Evolutionary conservation across 331 rosid genomes (phyloP), one percentile per base, ranked within the genome.

Genomic region (Dryas integrifolia): DNA sequence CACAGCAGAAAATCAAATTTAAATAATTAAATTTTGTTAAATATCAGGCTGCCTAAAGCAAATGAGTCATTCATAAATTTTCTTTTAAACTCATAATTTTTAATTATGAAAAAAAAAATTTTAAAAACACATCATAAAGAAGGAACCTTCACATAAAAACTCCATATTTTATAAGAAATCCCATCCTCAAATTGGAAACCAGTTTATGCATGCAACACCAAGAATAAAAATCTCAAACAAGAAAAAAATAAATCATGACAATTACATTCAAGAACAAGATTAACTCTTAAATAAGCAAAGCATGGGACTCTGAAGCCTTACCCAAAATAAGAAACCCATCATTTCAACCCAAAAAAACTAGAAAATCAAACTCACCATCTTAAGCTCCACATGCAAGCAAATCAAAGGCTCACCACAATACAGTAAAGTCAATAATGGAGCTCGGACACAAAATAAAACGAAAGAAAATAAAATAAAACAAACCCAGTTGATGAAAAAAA

Each of bases 321-420:
- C 74, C 38, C 75, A 75, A 68, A 48, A 63, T 58, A 80, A 72
- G 76, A 77, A 83, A 76, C 57, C 57, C 64, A 66, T 57, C 61
- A 73, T 62, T 35, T 26, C 5, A 58, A 48, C 14, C 40, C 73
- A 49, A 7, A 60, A 70, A 70, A n/a, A 50, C 53, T 56, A 45
- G 24, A 58, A 72, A 60, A 49, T 4, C 47, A 82, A 16, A 38
- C 26, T 62, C 72, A 64, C 67, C 72, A 26, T 63, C 76, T 80
- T 46, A 73, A 77, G 65, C 74, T 43, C 79, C 63, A 75, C 82
- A 67, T 70, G 78, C 86, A 78, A 80, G 24, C 77, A 67, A 69
- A 62, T 18, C 8, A 65, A 15, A 63, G 75, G 58, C 59, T 77
- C 80, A 60, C 73, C 18, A 59, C 55, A 63, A 58, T 14, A 78